Base-by-base conservation (phyloP, 2,329 filamentous ascomycete genomes). In the Fusarium succisae region DNA sequence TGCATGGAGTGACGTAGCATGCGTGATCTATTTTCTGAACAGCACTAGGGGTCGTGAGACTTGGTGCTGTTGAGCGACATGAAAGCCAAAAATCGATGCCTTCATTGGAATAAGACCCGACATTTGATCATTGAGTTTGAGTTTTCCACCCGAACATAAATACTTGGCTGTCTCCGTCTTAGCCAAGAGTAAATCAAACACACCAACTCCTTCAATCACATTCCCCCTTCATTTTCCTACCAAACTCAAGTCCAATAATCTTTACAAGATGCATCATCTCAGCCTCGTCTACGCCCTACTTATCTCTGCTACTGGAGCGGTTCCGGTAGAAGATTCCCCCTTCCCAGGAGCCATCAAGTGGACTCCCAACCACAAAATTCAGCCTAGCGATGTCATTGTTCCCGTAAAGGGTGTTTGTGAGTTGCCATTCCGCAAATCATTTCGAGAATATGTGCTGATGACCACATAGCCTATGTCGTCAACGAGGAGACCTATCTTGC, bases 351-450 rank as follows among this genome's bases (percentile, higher is more conserved):
- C 47, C 11, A 32, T n/a, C 11, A 51, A 24, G 47, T 51, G 47
- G 47, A 51, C 47, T 24, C 47, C 22, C 11, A 51, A 18, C 22
- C 28, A 51, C 6, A 30, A 32, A 13, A 32, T 51, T 18, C 28
- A 32, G 15, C 22, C 28, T 3, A n/a, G 28, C 15, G 22, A 51
- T 24, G 28, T 51, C 2, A 32, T 51, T 14, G 47, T 51, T 14
- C 28, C 47, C 2, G 47, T 51, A 7, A 51, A 32, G 15, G 22
- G 22, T 5, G 47, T 51, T 51, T 51, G 47, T 32, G 18, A 32
- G 47, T 20, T 24, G 3, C 0, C 8, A 24, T 7, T 32, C 11
- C 8, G 2, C 3, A 24, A 0, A 18, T 5, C 3, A 2, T 12
- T 8, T n/a, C 10, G 4, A n/a, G 10, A 6, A n/a, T 3, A 30